A percentile compares a stretch with the other conserved stretches of the same genome.
These are phyloP conservation scores for Licmophora abbreviata DNA, from an alignment of 108 stramenopile species.

Conservation along the genomic window DNA sequence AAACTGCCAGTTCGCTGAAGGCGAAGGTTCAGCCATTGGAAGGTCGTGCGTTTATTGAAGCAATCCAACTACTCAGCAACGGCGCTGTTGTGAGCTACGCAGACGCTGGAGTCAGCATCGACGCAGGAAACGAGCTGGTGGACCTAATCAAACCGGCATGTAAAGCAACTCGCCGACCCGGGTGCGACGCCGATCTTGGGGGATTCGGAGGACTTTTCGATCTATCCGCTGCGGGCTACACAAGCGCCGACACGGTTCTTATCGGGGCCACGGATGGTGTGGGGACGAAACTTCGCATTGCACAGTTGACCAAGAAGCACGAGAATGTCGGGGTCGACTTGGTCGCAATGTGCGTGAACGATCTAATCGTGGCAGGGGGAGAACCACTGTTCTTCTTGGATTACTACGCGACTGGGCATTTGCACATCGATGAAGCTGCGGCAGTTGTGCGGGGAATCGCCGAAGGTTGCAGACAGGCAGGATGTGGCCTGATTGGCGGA, in stretches of 20 bases:
- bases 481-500: conserved; percentile 94
- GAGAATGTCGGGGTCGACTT: conserved; percentile 91
- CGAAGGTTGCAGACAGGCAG: conserved; percentile 89
- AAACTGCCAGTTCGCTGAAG: conserved; percentile 94
- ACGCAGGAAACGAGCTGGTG: conserved; percentile 92
- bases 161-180: conserved; percentile 84
- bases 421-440: conserved; percentile 87
- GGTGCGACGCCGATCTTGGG: conserved; percentile 94
- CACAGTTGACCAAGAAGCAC: conserved; percentile 75
- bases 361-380: conserved; percentile 93
- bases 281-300: conserved; percentile 95
- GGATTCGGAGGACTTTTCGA: conserved; percentile 97
- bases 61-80: conserved; percentile 68
- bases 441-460: conserved; percentile 93
- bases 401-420: conserved; percentile 94
- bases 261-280: conserved; percentile 98
- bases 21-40: conserved; percentile 94
- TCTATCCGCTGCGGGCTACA: conserved; percentile 89
- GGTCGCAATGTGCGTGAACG: conserved; percentile 98
- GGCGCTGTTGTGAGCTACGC: conserved; percentile 84
- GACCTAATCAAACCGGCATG: conserved; percentile 94
- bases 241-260: conserved; percentile 82
- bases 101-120: conserved; percentile 95
- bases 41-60: conserved; percentile 93
- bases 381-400: conserved; percentile 98